Base-by-base conservation (phyloP, 352 stramenopile species). In the Peronospora belbahrii region DNA sequence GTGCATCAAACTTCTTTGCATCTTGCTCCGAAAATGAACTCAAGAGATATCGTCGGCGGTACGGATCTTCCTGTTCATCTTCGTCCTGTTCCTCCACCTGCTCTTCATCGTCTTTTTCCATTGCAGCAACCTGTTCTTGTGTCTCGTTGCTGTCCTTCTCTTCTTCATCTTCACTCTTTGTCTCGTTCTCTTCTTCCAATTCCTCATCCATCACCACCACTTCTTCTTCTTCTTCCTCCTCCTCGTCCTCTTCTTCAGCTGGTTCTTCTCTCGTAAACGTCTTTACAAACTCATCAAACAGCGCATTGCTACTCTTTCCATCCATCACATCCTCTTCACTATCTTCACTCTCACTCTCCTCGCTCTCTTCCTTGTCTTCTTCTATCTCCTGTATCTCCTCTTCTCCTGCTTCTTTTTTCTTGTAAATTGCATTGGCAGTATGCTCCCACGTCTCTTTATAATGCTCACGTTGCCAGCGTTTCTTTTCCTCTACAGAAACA, bases 221-320 rank as follows among this genome's bases (percentile, higher is more conserved):
- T 4, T 70, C 66, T 6, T 83, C 67, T 5, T 72, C 69, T 58
- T 56, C 75, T 45, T 55, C 64, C 8, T 65, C 56, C 10, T 74
- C 67, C 1, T 75, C 70, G 4, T 81, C 61, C 3, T 74, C 57
- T n/a, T 68, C 67, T 22, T 70, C 53, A 4, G 58, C 42, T 4
- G 7, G 6, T 40, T 56, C 33, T 13, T 59, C 40, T 1, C 55
- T 59, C 22, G 80, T 74, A 40, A 88, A 88, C 18, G 68, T 70
- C 32, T 68, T 70, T 24, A 90, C 72, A 60, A 90, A 90, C 56
- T 80, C 53, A 19, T 78, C 61, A 65, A 90, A 90, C n/a, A 87
- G 38, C 24, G 71, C 73, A 5, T 32, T 59, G 24, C 35, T 56
- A 20, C 41, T 48, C 13, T 30, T 48, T 4, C 18, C 19, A 9